phyloP scores from a whole-genome alignment of 345 rosid genomes.

The Microthlaspi erraticum region DNA sequence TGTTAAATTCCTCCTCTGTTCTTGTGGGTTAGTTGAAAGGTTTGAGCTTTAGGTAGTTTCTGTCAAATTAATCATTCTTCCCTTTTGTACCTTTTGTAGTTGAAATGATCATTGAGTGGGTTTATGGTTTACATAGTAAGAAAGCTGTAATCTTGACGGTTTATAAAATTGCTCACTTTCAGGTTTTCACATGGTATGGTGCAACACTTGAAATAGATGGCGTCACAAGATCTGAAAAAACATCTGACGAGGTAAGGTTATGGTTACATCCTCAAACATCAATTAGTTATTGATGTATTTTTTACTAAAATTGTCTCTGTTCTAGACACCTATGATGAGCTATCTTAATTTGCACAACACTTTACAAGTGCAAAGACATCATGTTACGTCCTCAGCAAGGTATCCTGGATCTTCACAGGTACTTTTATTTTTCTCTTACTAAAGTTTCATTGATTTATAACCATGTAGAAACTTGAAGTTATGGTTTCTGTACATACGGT shows the following conservation, averaged over 20 bases:
- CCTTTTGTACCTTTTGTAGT: neutral
- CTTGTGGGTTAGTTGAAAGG: no score
- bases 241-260: conserved; percentile 64
- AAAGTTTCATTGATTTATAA: neutral
- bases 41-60: no score
- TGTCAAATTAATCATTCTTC: no score
- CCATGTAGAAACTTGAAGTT: neutral
- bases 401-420: conserved; percentile 53
- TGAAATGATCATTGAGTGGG: neutral
- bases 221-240: conserved; percentile 59
- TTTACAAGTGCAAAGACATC: conserved; percentile 59
- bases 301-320: conserved; percentile 5
- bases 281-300: neutral
- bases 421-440: neutral
- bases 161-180: neutral
- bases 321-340: conserved; percentile 82
- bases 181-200: conserved; percentile 87
- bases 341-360: conserved; percentile 69
- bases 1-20: neutral
- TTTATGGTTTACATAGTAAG: no score
- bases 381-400: conserved; percentile 41
- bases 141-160: neutral
- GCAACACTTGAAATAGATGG: conserved; percentile 81
- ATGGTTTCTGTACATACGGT: neutral
- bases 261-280: neutral